Evolutionary conservation across 306 rosid genomes (phyloP), one percentile per base, ranked within the genome.

Genomic region (Delonix regia): DNA sequence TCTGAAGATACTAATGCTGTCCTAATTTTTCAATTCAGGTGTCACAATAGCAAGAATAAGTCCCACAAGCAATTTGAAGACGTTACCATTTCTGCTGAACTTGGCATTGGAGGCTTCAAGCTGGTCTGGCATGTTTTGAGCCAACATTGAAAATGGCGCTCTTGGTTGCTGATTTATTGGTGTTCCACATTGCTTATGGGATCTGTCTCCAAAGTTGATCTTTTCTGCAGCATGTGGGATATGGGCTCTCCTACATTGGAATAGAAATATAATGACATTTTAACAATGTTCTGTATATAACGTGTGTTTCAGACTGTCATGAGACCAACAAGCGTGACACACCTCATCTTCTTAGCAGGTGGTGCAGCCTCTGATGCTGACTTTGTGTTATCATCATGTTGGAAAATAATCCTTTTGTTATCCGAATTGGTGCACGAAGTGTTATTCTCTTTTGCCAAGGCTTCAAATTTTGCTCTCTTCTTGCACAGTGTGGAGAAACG

Each of bases 401-500:
- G 89, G 70, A 79, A 22, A 12, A 80, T 45, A 55, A 82, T 83
- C 79, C 92, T 89, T 82, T 93, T 91, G 80, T 85, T 87, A 79
- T 83, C 86, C 33, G 85, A 57, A 79, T 87, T 89, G 68, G 86
- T 81, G 75, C 84, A 78, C 18, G 90, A 84, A 69, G 78, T 49
- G 12, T 76, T 73, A 77, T 93, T 90, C 85, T 91, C 94, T 88
- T 91, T 91, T 9, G 94, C 90, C 69, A 91, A 79, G 81, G 94
- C 97, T 75, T 87, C 98, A 76, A 83, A 85, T 84, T 93, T 93
- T 34, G 93, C 91, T 86, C 89, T 91, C 88, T 93, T 93, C 87
- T 92, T 91, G 88, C 98, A 88, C 77, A 93, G 86, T 22, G 97
- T 93, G 45, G 98, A 86, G 85, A 93, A 91, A 25, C 98, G 93